Base-by-base conservation (phyloP, 2,329 filamentous ascomycete species). In the Pseudocercospora vitis region DNA sequence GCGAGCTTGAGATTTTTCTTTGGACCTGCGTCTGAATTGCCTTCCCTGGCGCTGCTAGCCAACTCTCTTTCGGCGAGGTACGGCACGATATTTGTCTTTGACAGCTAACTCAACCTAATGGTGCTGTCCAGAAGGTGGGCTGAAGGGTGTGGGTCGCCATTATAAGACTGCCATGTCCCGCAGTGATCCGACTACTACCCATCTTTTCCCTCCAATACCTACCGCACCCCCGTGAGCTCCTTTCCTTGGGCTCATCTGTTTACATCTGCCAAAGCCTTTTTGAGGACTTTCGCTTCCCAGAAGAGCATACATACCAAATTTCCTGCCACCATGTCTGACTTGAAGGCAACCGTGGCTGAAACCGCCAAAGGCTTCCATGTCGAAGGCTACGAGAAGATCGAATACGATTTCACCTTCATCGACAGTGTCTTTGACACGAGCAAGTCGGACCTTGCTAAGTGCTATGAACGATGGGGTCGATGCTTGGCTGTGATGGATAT, bases 391-490 rank as follows among this genome's bases (percentile, higher is more conserved):
- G 86, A 89, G 76, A 88, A 87, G 76, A 88, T 88, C 66, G 81
- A 86, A 65, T 88, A 88, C 68, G 84, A 87, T 71, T 89, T 89
- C 69, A 82, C 83, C 50, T 88, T 89, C 71, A 78, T 88, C 42
- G 85, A 89, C 62, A 82, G 80, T 44, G 78, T 89, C 52, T 88
- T 89, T 70, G 74, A 86, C 65, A 63, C 75, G 35, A 64, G 75
- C 58, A 86, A 87, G 64, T 63, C 73, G 12, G 78, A 87, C 62
- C 77, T 89, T 7, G 83, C 85, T 12, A 72, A 83, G 23, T 85
- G 82, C 69, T 89, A 88, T 71, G 73, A 79, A 63, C 74, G 74
- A 57, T 88, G 85, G 85, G 77, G 80, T 26, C 78, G 85, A 48
- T 84, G 81, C 60, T 72, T 89, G 39, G 84, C 85, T 19, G 80